Evolutionary conservation across 2,329 filamentous ascomycete genomes (phyloP).

Genomic region (Fusarium sp.): DNA sequence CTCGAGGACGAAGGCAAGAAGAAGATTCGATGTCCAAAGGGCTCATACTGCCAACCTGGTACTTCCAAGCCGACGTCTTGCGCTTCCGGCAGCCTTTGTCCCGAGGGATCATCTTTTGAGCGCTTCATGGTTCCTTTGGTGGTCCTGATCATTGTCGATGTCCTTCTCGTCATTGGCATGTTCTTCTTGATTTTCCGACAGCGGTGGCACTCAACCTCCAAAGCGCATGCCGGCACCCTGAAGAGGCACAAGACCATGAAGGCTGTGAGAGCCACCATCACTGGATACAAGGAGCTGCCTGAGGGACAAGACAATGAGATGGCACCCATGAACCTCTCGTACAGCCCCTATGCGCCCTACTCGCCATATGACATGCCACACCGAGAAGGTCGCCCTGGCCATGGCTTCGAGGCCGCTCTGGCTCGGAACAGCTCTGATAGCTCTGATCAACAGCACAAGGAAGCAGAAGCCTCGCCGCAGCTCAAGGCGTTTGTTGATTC

Average conservation of each 20-base stretch:
- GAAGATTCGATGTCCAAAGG: conserved; percentile 57
- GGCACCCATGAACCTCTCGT: conserved; percentile 49
- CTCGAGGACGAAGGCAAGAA: conserved; percentile 48
- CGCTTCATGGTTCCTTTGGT: conserved; percentile 57
- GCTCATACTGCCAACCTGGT: conserved; percentile 64
- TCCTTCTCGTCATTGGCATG: conserved; percentile 51
- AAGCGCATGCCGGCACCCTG: conserved; percentile 19
- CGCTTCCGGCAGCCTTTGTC: conserved; percentile 58
- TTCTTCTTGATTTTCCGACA: conserved; percentile 35
- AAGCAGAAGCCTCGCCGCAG: conserved; percentile 46
- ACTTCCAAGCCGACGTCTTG: conserved; percentile 61
- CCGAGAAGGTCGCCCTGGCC: conserved; percentile 37
- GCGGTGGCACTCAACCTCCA: conserved; percentile 31
- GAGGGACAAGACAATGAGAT: conserved; percentile 52
- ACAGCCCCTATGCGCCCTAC: conserved; percentile 30
- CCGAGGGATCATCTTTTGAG: conserved; percentile 56
- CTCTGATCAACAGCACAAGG: conserved; percentile 23
- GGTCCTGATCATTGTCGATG: conserved; percentile 57
- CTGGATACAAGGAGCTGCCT: conserved; percentile 51
- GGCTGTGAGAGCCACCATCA: conserved; percentile 45
- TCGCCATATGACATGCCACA: conserved; percentile 34
- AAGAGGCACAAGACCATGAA: conserved; percentile 44
- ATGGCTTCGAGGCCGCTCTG: conserved; percentile 54
- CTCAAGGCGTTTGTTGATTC: conserved; percentile 64
- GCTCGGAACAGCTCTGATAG: conserved; percentile 48